A percentile compares a stretch with the other conserved stretches of the same genome.
Evolutionary conservation across 2,329 filamentous ascomycete genomes (phyloP).

Genomic region (Fusarium scirpi): DNA sequence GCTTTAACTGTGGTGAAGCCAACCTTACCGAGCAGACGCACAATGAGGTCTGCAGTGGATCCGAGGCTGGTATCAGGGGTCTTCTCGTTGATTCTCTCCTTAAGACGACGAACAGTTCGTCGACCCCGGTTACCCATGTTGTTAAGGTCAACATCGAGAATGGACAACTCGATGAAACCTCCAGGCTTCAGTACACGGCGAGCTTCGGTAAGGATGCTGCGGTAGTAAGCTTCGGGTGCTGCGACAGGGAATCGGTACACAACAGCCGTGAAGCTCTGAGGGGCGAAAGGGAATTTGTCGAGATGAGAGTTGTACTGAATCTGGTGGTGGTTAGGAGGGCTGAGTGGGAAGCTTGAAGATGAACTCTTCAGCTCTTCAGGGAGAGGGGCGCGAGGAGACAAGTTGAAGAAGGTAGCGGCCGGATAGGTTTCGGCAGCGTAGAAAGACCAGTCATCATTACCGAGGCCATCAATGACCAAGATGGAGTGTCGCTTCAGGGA

Average conservation of each 20-base stretch:
- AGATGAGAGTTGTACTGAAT: constrained; percentile 73
- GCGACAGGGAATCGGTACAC: constrained; percentile 82
- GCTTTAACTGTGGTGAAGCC: constrained; percentile 80
- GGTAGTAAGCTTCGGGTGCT: constrained; percentile 75
- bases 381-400: constrained; percentile 70
- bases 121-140: constrained; percentile 82
- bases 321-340: constrained; percentile 79
- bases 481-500: constrained; percentile 68
- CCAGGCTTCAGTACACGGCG: constrained; percentile 82
- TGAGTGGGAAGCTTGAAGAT: constrained; percentile 63
- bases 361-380: constrained; percentile 58
- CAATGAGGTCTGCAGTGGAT: constrained; percentile 70
- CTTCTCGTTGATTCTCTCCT: constrained; percentile 74
- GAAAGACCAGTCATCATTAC: constrained; percentile 90
- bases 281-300: constrained; percentile 78
- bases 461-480: constrained; percentile 83
- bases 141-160: constrained; percentile 83
- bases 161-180: constrained; percentile 81
- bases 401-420: constrained; percentile 79
- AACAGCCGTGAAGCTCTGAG: constrained; percentile 80
- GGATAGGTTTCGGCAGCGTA: constrained; percentile 86
- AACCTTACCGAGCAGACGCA: constrained; percentile 74
- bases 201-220: constrained; percentile 78
- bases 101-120: constrained; percentile 75
- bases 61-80: constrained; percentile 71